phyloP scores from a whole-genome alignment of 2,329 filamentous ascomycete genomes.

The Lachnellula suecica region DNA sequence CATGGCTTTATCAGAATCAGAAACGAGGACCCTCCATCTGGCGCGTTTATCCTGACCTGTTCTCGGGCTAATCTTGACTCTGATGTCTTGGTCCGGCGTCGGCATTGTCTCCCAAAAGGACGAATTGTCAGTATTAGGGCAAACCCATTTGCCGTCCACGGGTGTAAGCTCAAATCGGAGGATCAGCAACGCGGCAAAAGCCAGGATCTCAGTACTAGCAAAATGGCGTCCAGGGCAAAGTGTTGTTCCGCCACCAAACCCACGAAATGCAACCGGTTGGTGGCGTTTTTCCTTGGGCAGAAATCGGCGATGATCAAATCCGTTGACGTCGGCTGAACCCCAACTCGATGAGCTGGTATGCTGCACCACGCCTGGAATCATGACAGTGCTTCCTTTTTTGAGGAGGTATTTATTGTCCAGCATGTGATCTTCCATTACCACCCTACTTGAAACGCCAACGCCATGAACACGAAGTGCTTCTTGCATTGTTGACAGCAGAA shows the following conservation, averaged over 20 bases:
- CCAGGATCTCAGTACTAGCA: slow-evolving; percentile 36
- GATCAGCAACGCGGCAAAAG: slow-evolving; percentile 23
- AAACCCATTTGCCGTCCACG: slow-evolving; percentile 13
- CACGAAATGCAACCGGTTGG: slow-evolving; percentile 19
- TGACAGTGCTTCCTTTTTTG: slow-evolving; percentile 35
- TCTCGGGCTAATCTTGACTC: slow-evolving; percentile 6
- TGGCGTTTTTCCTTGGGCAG: slow-evolving; percentile 15
- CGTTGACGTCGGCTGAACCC: slow-evolving; percentile 31
- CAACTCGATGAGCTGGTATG: slow-evolving; percentile 34
- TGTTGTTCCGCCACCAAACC: slow-evolving; percentile 37
- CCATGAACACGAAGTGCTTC: slow-evolving; percentile 41
- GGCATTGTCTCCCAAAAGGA: background rate
- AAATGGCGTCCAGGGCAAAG: slow-evolving; percentile 38
- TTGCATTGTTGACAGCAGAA: slow-evolving; percentile 40
- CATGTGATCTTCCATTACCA: slow-evolving; percentile 36
- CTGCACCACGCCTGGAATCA: slow-evolving; percentile 35
- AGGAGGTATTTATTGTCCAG: slow-evolving; percentile 35
- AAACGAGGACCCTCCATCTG: slow-evolving; percentile 5
- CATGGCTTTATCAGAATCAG: slow-evolving; percentile 12
- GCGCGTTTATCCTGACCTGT: background rate
- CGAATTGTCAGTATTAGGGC: background rate
- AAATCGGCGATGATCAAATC: slow-evolving; percentile 37
- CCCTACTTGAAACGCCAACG: slow-evolving; percentile 37
- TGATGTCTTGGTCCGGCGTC: slow-evolving; percentile 5
- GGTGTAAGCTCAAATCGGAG: slow-evolving; percentile 21